Evolutionary conservation across 1,284 basidiomycete genomes (phyloP).

Genomic region (Termitomyces sp.): DNA sequence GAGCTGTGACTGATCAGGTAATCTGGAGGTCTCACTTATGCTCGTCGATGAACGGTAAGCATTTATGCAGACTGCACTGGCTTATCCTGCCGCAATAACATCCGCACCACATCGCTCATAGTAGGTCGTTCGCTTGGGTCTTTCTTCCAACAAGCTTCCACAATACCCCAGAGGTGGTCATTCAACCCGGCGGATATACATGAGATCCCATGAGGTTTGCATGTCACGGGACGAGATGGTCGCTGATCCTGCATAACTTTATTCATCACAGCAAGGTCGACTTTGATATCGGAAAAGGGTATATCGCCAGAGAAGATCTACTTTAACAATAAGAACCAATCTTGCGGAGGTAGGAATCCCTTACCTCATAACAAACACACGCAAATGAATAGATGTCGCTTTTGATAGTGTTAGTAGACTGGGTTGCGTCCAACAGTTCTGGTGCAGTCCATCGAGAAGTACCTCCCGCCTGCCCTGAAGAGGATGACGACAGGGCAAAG

Average conservation of each 20-base stretch:
- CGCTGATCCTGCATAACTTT: conserved; percentile 12
- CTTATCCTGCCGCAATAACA: neutral
- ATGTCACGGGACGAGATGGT: conserved; percentile 9
- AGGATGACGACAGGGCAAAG: conserved; percentile 10
- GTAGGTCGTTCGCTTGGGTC: conserved; percentile 8
- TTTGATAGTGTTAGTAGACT: neutral
- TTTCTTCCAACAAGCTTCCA: conserved; percentile 15
- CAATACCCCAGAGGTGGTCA: conserved; percentile 14
- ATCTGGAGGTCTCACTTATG: neutral
- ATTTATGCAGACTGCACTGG: neutral
- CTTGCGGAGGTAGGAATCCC: neutral
- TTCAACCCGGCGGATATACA: conserved; percentile 5
- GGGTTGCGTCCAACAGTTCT: conserved; percentile 14
- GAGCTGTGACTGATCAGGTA: no score
- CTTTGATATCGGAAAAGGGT: conserved; percentile 12
- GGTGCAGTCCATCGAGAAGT: conserved; percentile 21
- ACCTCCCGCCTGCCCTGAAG: conserved; percentile 9
- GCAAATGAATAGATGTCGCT: conserved; percentile 22
- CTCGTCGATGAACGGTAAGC: neutral
- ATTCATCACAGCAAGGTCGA: conserved; percentile 11
- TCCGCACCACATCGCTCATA: conserved; percentile 6
- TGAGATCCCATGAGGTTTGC: neutral
- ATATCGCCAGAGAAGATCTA: conserved; percentile 15
- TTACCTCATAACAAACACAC: conserved; percentile 21
- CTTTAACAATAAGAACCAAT: neutral